Percentiles rank a stretch among this genome's conserved stretches.
Conservation (phyloP, 305 asterid genomes). For the Striga hermonthica region DNA sequence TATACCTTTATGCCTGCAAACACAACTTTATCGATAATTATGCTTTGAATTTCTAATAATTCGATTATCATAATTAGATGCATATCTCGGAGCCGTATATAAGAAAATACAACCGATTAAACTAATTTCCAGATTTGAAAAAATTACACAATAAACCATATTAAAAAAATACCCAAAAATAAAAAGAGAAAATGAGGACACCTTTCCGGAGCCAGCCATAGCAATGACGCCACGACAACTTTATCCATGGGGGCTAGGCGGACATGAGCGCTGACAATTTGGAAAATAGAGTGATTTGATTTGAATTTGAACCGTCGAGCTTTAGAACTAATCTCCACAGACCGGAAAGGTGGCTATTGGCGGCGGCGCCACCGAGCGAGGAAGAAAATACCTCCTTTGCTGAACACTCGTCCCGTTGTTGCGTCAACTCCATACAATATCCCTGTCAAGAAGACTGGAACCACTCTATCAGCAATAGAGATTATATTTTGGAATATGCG, state of each 20-base stretch:
- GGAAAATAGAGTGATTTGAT: constrained; percentile 46
- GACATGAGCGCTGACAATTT: constrained; percentile 50
- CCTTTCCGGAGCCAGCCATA: constrained; percentile 91
- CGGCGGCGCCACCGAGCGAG: constrained; percentile 54
- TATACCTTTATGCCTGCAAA: too few species aligned
- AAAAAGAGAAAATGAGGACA: constrained; percentile 24
- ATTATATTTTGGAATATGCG: constrained; percentile 28
- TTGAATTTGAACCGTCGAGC: constrained; percentile 45
- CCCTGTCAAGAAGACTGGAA: constrained; percentile 25
- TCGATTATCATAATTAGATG: not conserved
- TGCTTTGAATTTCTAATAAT: not conserved
- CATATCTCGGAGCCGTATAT: too few species aligned
- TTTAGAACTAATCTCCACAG: constrained; percentile 57
- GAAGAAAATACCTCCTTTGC: constrained; percentile 63
- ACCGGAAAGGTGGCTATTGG: constrained; percentile 48
- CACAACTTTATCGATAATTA: not conserved
- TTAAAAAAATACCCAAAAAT: not conserved
- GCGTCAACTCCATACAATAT: constrained; percentile 25
- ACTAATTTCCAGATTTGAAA: constrained; percentile 33
- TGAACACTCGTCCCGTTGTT: constrained; percentile 18
- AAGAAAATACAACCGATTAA: constrained; percentile 18
- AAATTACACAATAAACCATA: not conserved
- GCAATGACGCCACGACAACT: constrained; percentile 58
- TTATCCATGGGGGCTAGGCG: constrained; percentile 43
- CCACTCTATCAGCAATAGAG: not conserved